phyloP scores from a whole-genome alignment of 768 basidiomycete species.

The Phaeotremella skinneri region DNA sequence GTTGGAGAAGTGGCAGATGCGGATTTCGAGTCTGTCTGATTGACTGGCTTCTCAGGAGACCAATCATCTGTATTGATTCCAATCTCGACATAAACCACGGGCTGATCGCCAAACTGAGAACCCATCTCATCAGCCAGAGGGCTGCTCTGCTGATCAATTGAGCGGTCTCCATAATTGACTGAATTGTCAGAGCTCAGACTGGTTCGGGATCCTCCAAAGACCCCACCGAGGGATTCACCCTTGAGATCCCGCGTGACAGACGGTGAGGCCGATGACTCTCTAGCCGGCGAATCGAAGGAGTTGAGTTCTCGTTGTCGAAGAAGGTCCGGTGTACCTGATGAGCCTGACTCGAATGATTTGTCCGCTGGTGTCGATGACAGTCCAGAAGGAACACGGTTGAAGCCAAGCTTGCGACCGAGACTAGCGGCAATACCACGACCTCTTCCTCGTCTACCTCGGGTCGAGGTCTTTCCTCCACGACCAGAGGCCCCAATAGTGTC shows the following conservation, averaged over 20 bases:
- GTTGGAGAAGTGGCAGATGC: slow-evolving; percentile 11
- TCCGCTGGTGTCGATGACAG: slow-evolving; percentile 33
- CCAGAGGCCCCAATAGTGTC: slow-evolving; percentile 20
- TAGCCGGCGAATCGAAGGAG: slow-evolving; percentile 21
- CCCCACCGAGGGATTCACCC: slow-evolving; percentile 16
- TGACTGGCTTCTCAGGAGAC: slow-evolving; percentile 18
- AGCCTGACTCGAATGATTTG: slow-evolving; percentile 35
- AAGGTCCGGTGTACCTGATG: slow-evolving; percentile 41
- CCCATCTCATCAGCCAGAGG: slow-evolving; percentile 46
- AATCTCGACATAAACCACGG: slow-evolving; percentile 24
- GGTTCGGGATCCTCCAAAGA: slow-evolving; percentile 9
- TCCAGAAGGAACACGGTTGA: slow-evolving; percentile 27
- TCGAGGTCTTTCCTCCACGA: slow-evolving; percentile 32
- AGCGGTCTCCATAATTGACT: slow-evolving; percentile 6
- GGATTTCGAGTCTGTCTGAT: neutral
- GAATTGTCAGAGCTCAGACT: slow-evolving; percentile 6
- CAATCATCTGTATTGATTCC: slow-evolving; percentile 38
- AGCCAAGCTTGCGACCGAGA: slow-evolving; percentile 39
- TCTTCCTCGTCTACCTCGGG: slow-evolving; percentile 35
- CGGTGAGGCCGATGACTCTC: slow-evolving; percentile 4
- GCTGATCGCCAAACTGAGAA: slow-evolving; percentile 17
- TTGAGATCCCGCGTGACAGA: slow-evolving; percentile 8
- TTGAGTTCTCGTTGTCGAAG: slow-evolving; percentile 28
- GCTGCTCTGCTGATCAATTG: slow-evolving; percentile 10
- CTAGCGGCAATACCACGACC: slow-evolving; percentile 43